phyloP scores from a whole-genome alignment of 495 filamentous ascomycete species.

The Penicillium odoratum region DNA sequence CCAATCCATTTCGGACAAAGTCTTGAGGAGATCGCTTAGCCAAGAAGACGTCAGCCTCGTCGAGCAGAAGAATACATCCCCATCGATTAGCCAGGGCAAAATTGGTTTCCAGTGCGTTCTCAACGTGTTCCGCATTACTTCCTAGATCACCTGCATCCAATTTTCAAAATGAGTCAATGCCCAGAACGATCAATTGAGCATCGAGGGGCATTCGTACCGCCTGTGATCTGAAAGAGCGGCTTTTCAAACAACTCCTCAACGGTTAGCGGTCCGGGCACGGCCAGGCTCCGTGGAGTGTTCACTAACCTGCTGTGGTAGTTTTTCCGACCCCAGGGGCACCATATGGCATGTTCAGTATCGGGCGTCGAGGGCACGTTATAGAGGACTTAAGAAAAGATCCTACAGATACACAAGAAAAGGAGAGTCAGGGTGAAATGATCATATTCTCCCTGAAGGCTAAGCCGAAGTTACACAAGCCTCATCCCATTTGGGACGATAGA shows the following conservation, averaged over 20 bases:
- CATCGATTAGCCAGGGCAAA: slow-evolving; percentile 43
- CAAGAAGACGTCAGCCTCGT: slow-evolving; percentile 53
- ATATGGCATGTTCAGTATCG: slow-evolving; percentile 10
- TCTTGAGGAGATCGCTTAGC: slow-evolving; percentile 35
- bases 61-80: slow-evolving; percentile 45
- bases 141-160: slow-evolving; percentile 30
- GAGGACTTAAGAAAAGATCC: too few species aligned
- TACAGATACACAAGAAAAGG: too few species aligned
- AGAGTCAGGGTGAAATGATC: too few species aligned
- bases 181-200: too few species aligned
- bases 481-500: too few species aligned
- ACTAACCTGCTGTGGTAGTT: slow-evolving; percentile 27
- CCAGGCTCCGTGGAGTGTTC: too few species aligned
- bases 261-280: too few species aligned
- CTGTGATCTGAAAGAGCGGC: slow-evolving; percentile 28
- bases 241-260: slow-evolving; percentile 19
- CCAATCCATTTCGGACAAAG: slow-evolving; percentile 47
- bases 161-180: too few species aligned
- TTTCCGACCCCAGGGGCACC: slow-evolving; percentile 48
- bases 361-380: too few species aligned
- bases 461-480: too few species aligned
- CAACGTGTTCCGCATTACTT: slow-evolving; percentile 30
- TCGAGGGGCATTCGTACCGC: neutral
- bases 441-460: too few species aligned
- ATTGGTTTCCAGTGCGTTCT: slow-evolving; percentile 34